Evolutionary conservation across 352 stramenopile genomes (phyloP).

Genomic region (Globisporangium nodosum): DNA sequence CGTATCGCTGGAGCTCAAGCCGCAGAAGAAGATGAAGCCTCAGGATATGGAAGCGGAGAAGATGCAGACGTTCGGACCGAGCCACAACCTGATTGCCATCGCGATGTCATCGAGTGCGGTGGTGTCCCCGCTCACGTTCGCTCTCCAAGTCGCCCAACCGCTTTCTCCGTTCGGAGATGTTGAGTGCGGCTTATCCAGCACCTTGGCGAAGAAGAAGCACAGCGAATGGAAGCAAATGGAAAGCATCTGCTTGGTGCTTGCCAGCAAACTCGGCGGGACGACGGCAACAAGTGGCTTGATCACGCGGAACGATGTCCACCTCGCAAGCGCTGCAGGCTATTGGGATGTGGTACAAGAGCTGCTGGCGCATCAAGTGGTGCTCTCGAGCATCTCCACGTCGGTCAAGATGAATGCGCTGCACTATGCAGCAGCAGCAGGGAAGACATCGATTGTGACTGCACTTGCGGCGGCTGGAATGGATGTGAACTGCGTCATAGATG

Average conservation of each 20-base stretch:
- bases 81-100: constrained; percentile 9
- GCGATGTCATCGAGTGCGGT: constrained; percentile 8
- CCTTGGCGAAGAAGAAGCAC: constrained; percentile 10
- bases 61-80: not conserved
- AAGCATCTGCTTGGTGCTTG: constrained; percentile 32
- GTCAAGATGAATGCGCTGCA: constrained; percentile 42
- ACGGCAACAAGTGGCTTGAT: constrained; percentile 34
- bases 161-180: constrained; percentile 23
- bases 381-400: constrained; percentile 31
- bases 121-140: constrained; percentile 44
- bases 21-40: not conserved
- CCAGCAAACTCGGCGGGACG: constrained; percentile 24
- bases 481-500: constrained; percentile 34
- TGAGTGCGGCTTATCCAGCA: constrained; percentile 4
- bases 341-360: constrained; percentile 42
- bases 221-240: constrained; percentile 34
- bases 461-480: constrained; percentile 51
- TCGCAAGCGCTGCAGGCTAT: constrained; percentile 40
- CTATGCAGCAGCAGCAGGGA: constrained; percentile 36
- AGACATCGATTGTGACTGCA: constrained; percentile 33
- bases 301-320: constrained; percentile 37
- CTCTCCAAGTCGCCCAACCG: constrained; percentile 27
- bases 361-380: constrained; percentile 40
- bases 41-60: not conserved
- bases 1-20: constrained; percentile 15